Percentiles rank a stretch among this genome's conserved stretches.
These are phyloP conservation scores for Kwoniella dendrophila DNA, from an alignment of 768 basidiomycete species.

Conservation along the genomic window DNA sequence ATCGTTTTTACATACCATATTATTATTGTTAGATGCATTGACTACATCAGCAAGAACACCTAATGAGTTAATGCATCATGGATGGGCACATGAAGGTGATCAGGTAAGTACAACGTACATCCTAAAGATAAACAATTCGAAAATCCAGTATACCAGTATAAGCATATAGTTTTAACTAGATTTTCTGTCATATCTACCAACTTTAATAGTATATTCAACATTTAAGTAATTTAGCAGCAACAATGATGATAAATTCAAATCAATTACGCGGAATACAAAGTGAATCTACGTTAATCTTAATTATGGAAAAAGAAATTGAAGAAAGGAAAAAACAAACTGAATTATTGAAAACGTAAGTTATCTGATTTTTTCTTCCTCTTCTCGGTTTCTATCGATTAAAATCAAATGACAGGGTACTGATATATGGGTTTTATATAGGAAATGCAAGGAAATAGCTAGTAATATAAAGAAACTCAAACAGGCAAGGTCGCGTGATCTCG, in stretches of 20 bases:
- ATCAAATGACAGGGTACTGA: not conserved
- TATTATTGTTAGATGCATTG: slow-evolving; percentile 39
- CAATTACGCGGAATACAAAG: slow-evolving; percentile 41
- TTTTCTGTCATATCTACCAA: not conserved
- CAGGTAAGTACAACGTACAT: slow-evolving; percentile 29
- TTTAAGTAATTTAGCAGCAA: slow-evolving; percentile 44
- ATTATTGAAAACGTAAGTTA: slow-evolving; percentile 11
- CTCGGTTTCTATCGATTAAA: not conserved
- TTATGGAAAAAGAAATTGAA: slow-evolving; percentile 45
- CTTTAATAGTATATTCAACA: slow-evolving; percentile 46
- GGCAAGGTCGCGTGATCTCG: no score
- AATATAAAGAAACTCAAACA: no score
- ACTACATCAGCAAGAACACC: slow-evolving; percentile 44
- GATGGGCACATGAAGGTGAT: slow-evolving; percentile 48
- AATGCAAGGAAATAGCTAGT: slow-evolving; percentile 2
- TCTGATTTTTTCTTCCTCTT: not conserved
- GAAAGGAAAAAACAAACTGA: slow-evolving; percentile 35
- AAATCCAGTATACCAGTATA: no score
- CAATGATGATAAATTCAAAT: slow-evolving; percentile 47
- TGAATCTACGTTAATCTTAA: slow-evolving; percentile 42
- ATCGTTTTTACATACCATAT: slow-evolving; percentile 45
- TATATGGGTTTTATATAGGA: not conserved
- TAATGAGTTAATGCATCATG: slow-evolving; percentile 39
- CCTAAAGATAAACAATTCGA: no score
- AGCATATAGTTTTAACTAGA: no score